Evolutionary conservation across 192 early-diverging fungal species (phyloP).

Genomic region (Lunasporangiospora selenospora): DNA sequence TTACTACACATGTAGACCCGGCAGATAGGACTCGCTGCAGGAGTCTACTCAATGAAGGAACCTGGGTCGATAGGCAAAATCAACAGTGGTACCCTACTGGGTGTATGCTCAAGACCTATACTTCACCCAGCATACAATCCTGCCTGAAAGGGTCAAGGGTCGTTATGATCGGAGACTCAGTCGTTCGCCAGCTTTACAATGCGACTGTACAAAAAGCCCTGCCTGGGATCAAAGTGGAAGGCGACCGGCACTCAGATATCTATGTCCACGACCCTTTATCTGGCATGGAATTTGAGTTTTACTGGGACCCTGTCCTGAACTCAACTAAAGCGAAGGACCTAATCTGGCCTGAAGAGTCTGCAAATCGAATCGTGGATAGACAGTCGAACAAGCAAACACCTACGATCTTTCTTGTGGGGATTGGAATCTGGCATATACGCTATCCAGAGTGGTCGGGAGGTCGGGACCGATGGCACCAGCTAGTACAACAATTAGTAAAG

Average conservation of each 20-base stretch:
- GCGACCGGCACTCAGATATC: slow-evolving; percentile 52
- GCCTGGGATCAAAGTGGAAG: slow-evolving; percentile 24
- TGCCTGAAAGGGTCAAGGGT: slow-evolving; percentile 59
- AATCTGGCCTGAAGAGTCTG: background rate
- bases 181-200: slow-evolving; percentile 66
- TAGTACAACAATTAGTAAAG: slow-evolving; percentile 49
- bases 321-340: slow-evolving; percentile 38
- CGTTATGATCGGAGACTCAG: slow-evolving; percentile 75
- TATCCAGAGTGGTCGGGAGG: slow-evolving; percentile 54
- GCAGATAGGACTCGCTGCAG: slow-evolving; percentile 48
- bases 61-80: slow-evolving; percentile 53
- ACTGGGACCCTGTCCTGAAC: slow-evolving; percentile 80
- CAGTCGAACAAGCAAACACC: slow-evolving; percentile 13
- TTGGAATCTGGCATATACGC: slow-evolving; percentile 74
- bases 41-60: slow-evolving; percentile 56
- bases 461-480: slow-evolving; percentile 47
- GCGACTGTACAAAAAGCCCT: slow-evolving; percentile 57
- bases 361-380: background rate
- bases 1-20: too few species aligned
- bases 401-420: slow-evolving; percentile 55
- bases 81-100: slow-evolving; percentile 65
- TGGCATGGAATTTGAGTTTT: slow-evolving; percentile 58
- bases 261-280: slow-evolving; percentile 33
- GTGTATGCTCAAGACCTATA: slow-evolving; percentile 67
- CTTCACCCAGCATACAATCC: slow-evolving; percentile 28